Evolutionary conservation across 306 rosid genomes (phyloP).

Genomic region (Casuarina equisetifolia): DNA sequence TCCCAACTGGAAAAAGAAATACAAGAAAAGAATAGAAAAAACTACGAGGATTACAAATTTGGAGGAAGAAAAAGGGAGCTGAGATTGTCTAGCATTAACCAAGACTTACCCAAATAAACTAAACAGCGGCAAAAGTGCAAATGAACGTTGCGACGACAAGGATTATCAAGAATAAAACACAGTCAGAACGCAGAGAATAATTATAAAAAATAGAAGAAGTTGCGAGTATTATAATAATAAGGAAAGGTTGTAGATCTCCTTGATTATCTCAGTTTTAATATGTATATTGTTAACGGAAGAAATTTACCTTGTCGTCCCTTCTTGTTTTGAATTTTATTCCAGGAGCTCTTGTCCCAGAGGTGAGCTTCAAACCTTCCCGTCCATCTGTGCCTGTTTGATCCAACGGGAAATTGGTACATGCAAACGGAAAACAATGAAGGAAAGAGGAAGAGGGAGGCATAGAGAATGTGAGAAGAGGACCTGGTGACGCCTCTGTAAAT

Average conservation of each 20-base stretch:
- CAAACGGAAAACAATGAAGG: conserved; percentile 37
- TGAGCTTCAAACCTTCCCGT: conserved; percentile 98
- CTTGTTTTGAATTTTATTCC: conserved; percentile 86
- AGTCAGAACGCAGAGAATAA: conserved; percentile 46
- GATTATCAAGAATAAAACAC: conserved; percentile 48
- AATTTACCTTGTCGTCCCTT: conserved; percentile 87
- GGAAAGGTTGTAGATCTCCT: conserved; percentile 46
- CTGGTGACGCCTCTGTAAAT: conserved; percentile 94
- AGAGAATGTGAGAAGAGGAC: conserved; percentile 27
- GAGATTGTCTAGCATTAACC: conserved; percentile 16
- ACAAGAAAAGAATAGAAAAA: neutral
- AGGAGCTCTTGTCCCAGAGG: conserved; percentile 88
- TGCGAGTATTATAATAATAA: neutral
- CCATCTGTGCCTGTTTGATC: conserved; percentile 80
- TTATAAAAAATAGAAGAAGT: neutral
- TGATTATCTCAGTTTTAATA: conserved; percentile 31
- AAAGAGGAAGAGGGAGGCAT: neutral
- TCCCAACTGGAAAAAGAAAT: neutral
- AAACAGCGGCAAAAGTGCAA: conserved; percentile 51
- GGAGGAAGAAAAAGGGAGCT: neutral
- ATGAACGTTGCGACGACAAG: conserved; percentile 64
- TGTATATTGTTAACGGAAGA: no score
- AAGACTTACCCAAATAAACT: conserved; percentile 93
- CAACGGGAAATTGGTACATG: conserved; percentile 41
- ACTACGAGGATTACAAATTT: neutral